These are phyloP conservation scores for Tephrocybe rancida DNA, from an alignment of 768 basidiomycete species.

Conservation along the genomic window DNA sequence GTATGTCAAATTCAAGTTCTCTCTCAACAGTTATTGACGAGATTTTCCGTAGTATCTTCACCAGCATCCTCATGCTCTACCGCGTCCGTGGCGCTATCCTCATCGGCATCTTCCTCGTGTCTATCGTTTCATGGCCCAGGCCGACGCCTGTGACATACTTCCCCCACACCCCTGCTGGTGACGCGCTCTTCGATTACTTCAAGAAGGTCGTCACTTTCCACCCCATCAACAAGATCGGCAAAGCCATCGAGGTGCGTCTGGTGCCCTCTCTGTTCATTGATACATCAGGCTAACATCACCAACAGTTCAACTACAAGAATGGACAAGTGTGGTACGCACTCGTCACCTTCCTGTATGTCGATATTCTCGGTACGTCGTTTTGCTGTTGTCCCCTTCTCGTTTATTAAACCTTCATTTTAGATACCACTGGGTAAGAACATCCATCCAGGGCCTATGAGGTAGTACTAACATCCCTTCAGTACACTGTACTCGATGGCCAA, in stretches of 20 bases:
- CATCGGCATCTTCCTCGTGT: constrained; percentile 82
- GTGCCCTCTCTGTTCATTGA: constrained; percentile 6
- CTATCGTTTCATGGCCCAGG: constrained; percentile 89
- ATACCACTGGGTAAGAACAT: constrained; percentile 47
- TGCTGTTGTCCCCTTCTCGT: not conserved
- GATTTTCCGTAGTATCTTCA: constrained; percentile 60
- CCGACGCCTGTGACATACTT: constrained; percentile 80
- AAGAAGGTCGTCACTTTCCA: constrained; percentile 82
- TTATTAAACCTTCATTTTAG: constrained; percentile 23
- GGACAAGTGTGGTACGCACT: constrained; percentile 87
- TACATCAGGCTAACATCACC: not conserved
- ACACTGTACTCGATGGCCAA: constrained; percentile 91
- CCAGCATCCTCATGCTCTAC: constrained; percentile 81
- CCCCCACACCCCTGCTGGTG: constrained; percentile 68
- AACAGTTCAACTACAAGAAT: constrained; percentile 58
- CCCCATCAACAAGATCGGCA: constrained; percentile 60
- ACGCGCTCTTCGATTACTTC: constrained; percentile 81
- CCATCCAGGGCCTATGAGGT: not conserved
- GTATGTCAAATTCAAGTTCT: constrained; percentile 35
- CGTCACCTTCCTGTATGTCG: constrained; percentile 88
- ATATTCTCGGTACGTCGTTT: constrained; percentile 64
- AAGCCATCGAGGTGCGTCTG: constrained; percentile 62
- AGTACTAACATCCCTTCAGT: constrained; percentile 34
- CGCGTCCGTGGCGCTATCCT: constrained; percentile 83
- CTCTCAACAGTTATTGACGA: constrained; percentile 4